Percentiles rank a stretch among this genome's conserved stretches.
phyloP scores from a whole-genome alignment of 495 filamentous ascomycete species.

The Penicillium angulare region DNA sequence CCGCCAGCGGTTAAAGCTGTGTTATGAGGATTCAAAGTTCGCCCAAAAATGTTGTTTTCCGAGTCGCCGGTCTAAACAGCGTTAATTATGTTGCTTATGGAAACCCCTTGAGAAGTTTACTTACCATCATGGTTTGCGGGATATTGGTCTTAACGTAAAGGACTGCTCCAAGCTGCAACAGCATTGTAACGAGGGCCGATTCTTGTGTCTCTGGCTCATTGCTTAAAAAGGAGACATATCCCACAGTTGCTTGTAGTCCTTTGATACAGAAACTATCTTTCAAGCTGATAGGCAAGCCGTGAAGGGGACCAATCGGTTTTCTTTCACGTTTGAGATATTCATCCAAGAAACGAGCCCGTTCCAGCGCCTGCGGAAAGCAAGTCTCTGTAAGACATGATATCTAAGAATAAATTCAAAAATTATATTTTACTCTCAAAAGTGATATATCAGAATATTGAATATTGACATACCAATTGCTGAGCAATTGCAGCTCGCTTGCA shows the following conservation, averaged over 20 bases:
- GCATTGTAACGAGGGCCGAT: conserved; percentile 11
- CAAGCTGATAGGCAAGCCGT: conserved; percentile 59
- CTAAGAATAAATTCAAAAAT: conserved; percentile 49
- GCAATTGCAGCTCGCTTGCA: conserved; percentile 7
- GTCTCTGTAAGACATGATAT: conserved; percentile 50
- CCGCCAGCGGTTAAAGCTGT: conserved; percentile 37
- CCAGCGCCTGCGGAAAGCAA: conserved; percentile 49
- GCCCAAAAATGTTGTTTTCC: conserved; percentile 48
- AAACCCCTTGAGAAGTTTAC: no score
- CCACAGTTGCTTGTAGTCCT: conserved; percentile 20
- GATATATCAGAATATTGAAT: neutral
- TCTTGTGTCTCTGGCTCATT: conserved; percentile 6
- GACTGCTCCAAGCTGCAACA: conserved; percentile 38
- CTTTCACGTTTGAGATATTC: conserved; percentile 39
- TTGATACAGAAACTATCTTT: conserved; percentile 65
- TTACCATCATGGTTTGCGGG: conserved; percentile 35
- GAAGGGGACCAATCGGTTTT: conserved; percentile 50
- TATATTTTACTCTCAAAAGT: neutral
- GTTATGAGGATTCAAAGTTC: conserved; percentile 30
- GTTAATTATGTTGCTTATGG: conserved; percentile 6
- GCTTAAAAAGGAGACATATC: conserved; percentile 13
- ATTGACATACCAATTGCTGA: conserved; percentile 22
- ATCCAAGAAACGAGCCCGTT: conserved; percentile 57
- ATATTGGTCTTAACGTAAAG: conserved; percentile 58
- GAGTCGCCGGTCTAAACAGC: conserved; percentile 46